Evolutionary conservation across 768 basidiomycete genomes (phyloP).

Genomic region (Steccherinum ochraceum): DNA sequence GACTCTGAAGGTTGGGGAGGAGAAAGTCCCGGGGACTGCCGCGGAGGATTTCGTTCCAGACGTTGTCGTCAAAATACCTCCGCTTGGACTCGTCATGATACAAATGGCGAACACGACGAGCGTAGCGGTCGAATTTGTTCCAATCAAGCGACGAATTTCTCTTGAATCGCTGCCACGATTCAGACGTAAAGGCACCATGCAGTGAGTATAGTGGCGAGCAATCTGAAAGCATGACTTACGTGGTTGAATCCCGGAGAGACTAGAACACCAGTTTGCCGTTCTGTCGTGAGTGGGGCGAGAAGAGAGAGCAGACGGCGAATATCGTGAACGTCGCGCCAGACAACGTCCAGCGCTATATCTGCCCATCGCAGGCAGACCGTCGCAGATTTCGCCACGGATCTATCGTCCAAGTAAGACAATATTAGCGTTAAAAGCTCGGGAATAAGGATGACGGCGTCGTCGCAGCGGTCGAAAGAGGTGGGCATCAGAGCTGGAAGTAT

Average conservation of each 20-base stretch:
- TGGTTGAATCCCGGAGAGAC: neutral
- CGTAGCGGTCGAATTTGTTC: slow-evolving; percentile 47
- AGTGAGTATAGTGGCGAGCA: neutral
- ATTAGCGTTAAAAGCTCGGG: slow-evolving; percentile 19
- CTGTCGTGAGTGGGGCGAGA: slow-evolving; percentile 38
- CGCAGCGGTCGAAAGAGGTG: too few species aligned
- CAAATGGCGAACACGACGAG: slow-evolving; percentile 17
- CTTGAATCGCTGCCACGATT: neutral
- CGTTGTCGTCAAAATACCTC: slow-evolving; percentile 12
- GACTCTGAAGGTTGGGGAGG: slow-evolving; percentile 47
- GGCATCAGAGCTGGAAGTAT: too few species aligned
- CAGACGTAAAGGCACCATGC: slow-evolving; percentile 1
- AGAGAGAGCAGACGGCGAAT: slow-evolving; percentile 39
- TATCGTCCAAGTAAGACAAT: slow-evolving; percentile 18
- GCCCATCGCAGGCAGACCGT: slow-evolving; percentile 55
- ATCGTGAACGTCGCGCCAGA: slow-evolving; percentile 51
- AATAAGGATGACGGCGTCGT: slow-evolving; percentile 12
- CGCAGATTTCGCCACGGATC: slow-evolving; percentile 25
- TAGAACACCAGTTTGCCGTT: neutral
- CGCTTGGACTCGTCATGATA: slow-evolving; percentile 15
- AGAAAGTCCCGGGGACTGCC: slow-evolving; percentile 14
- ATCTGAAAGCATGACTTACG: slow-evolving; percentile 1
- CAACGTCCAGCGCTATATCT: slow-evolving; percentile 46
- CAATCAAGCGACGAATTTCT: slow-evolving; percentile 40
- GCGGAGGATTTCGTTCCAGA: slow-evolving; percentile 18